Conservation (phyloP, 139 green algal genomes). For the Haematococcus sp. region DNA sequence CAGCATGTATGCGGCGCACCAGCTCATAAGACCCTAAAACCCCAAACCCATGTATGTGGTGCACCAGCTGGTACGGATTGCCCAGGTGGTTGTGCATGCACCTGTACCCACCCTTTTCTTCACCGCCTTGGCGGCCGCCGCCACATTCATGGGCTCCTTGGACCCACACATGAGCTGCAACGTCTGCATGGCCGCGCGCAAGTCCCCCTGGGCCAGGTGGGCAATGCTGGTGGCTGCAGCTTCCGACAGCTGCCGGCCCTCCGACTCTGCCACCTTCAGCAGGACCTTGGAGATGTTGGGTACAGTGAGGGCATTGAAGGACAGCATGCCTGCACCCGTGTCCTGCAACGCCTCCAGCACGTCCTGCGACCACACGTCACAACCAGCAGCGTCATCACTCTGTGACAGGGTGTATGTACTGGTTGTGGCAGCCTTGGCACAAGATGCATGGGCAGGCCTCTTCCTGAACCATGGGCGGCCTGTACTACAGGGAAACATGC, state of each 20-base stretch:
- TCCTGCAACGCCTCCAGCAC: conserved; percentile 48
- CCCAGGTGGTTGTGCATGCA: too few species aligned
- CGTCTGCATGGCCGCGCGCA: conserved; percentile 42
- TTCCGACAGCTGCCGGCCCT: conserved; percentile 19
- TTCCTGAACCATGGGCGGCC: too few species aligned
- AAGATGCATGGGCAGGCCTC: too few species aligned
- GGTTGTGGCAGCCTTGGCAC: too few species aligned
- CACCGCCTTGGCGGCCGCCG: neutral
- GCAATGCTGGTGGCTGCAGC: conserved; percentile 36
- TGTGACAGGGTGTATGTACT: too few species aligned
- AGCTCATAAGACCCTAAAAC: too few species aligned
- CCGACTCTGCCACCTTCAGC: conserved; percentile 12
- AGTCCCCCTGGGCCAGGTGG: conserved; percentile 34
- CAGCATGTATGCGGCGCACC: too few species aligned
- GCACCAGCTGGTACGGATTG: too few species aligned
- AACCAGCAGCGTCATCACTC: too few species aligned
- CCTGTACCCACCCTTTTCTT: neutral
- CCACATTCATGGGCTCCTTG: too few species aligned
- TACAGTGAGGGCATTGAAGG: conserved; percentile 67
- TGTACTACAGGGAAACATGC: too few species aligned
- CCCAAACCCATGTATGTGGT: too few species aligned
- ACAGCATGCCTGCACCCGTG: conserved; percentile 40
- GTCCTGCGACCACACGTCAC: conserved; percentile 46
- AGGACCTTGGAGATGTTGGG: conserved; percentile 44
- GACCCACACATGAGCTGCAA: conserved; percentile 36